Base-by-base conservation (phyloP, 495 filamentous ascomycete genomes). In the Daldinia childiae region DNA sequence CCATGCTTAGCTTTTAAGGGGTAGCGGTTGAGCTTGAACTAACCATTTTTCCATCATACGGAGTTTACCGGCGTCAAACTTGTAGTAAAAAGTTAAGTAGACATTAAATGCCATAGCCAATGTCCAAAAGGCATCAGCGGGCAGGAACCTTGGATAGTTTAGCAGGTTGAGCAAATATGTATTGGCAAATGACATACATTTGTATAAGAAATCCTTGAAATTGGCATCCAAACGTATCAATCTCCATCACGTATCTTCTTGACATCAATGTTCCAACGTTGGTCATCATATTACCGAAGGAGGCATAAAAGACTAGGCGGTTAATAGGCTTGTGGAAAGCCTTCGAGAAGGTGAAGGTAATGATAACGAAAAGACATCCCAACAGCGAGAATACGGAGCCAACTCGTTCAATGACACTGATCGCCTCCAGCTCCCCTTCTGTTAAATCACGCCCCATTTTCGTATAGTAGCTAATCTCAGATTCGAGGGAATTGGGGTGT, bases 21-120 rank as follows among this genome's bases (percentile, higher is more conserved):
- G 45, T 4, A 2, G n/a, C 12, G 54, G 9, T 36, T 34, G 21
- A 29, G 19, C 0, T n/a, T 29, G 6, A 29, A 60, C 57, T 43
- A 4, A 60, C 60, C 85, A 88, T 69, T 88, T 86, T 74, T 97
- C 93, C 68, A 95, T 83, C 15, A 76, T 82, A 2, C 89, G 87
- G 55, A 97, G 85, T 61, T 88, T 85, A 2, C 86, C 80, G 0
- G 90, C 88, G 56, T 90, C 87, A 74, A 90, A 94, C 66, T 90
- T 89, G 71, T 85, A 85, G 78, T 94, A 95, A 72, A 97, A 94
- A 15, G 92, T 95, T 19, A 96, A 81, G 74, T 92, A 93, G 66
- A 97, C 93, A 74, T 97, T 97, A 64, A 91, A 83, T 2, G 93
- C 92, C 93, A 97, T 97, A 55, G 90, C 90, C 51, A 95, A 83